A percentile compares a stretch with the other conserved stretches of the same genome.
These are phyloP conservation scores for Termitomyces sp. DNA, from an alignment of 768 basidiomycete genomes.

Conservation along the genomic window DNA sequence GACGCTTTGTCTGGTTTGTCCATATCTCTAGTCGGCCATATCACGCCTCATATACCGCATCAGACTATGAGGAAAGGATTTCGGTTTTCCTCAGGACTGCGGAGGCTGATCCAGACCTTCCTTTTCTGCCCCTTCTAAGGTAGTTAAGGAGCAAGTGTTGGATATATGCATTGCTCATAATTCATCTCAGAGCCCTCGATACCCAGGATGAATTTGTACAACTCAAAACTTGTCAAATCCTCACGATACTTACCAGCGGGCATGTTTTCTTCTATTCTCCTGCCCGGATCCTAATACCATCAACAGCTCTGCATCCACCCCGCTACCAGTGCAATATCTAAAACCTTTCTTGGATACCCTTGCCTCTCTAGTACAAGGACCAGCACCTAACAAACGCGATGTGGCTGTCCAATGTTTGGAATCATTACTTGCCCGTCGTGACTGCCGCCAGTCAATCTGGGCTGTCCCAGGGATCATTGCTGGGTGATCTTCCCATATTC, in stretches of 20 bases:
- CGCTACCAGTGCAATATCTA: slow-evolving; percentile 47
- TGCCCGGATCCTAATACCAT: background rate
- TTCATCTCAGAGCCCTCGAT: slow-evolving; percentile 58
- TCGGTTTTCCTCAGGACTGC: slow-evolving; percentile 61
- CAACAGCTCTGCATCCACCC: slow-evolving; percentile 44
- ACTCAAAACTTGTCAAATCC: slow-evolving; percentile 81
- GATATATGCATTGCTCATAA: slow-evolving; percentile 10
- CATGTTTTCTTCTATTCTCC: slow-evolving; percentile 20
- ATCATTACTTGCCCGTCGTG: slow-evolving; percentile 73
- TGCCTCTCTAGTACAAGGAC: slow-evolving; percentile 55
- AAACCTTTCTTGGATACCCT: slow-evolving; percentile 57
- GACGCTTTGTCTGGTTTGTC: slow-evolving; percentile 78
- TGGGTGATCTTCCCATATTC: slow-evolving; percentile 43
- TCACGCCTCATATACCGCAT: background rate
- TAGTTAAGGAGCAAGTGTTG: slow-evolving; percentile 20
- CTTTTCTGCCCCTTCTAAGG: slow-evolving; percentile 78
- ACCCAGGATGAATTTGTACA: slow-evolving; percentile 95
- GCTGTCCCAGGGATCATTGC: slow-evolving; percentile 57
- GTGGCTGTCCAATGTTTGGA: slow-evolving; percentile 90
- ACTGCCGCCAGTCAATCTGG: slow-evolving; percentile 82
- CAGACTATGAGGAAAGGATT: slow-evolving; percentile 88
- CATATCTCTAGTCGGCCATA: background rate
- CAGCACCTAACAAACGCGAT: slow-evolving; percentile 69
- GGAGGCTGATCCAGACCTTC: slow-evolving; percentile 71
- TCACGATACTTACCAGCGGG: slow-evolving; percentile 83